These are phyloP conservation scores for Trichoderma erinaceum DNA, from an alignment of 495 filamentous ascomycete species.

Conservation along the genomic window DNA sequence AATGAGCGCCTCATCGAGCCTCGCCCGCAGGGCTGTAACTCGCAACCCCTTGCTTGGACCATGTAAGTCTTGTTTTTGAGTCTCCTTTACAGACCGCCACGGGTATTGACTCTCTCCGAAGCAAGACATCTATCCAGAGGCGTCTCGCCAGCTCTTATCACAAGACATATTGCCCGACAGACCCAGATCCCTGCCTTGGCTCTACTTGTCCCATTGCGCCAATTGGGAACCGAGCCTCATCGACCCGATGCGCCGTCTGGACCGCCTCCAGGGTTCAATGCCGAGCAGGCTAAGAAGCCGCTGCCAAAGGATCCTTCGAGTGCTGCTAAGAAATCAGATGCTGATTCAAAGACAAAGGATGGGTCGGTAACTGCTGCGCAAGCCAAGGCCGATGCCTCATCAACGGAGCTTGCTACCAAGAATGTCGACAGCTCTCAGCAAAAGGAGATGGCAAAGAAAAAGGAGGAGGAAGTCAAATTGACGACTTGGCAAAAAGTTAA, in stretches of 20 bases:
- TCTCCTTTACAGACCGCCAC: not conserved
- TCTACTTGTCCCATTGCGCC: constrained; percentile 58
- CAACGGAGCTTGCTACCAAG: constrained; percentile 31
- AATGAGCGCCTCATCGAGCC: constrained; percentile 57
- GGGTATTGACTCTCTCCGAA: constrained; percentile 18
- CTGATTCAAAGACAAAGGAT: constrained; percentile 27
- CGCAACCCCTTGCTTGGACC: constrained; percentile 47
- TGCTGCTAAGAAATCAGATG: constrained; percentile 33
- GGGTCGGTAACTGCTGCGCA: constrained; percentile 26
- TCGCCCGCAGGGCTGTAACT: constrained; percentile 52
- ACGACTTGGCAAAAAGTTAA: constrained; percentile 89
- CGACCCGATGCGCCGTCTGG: constrained; percentile 44
- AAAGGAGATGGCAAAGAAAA: constrained; percentile 26
- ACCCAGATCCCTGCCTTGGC: constrained; percentile 50
- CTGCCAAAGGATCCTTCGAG: constrained; percentile 47
- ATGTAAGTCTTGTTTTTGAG: constrained; percentile 26
- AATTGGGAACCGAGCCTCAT: constrained; percentile 65
- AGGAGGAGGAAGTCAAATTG: constrained; percentile 75
- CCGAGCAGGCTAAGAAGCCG: constrained; percentile 85
- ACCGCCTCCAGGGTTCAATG: constrained; percentile 91
- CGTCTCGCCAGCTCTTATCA: constrained; percentile 19
- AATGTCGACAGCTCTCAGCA: constrained; percentile 22
- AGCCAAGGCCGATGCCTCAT: constrained; percentile 25
- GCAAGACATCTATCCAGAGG: constrained; percentile 9
- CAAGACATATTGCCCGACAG: constrained; percentile 26